Base-by-base conservation (phyloP, 805 yeast species). In the Isabelozyma gotoi region DNA sequence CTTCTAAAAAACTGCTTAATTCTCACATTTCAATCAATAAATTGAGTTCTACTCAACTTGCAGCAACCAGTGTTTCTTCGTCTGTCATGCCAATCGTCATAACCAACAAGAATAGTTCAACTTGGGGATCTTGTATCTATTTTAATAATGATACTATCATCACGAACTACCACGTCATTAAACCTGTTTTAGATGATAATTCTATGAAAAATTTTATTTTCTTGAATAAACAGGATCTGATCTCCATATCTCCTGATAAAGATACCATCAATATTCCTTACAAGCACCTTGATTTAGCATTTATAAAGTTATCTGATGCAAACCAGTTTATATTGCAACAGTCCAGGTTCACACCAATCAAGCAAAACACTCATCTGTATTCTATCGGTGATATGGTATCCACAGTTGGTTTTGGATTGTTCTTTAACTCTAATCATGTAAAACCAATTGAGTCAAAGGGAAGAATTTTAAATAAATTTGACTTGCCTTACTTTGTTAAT, bases 41-140 rank as follows among this genome's bases (percentile, higher is more conserved):
- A 20, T 7, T 24, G 12, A 34, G 12, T 17, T 11, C 14, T 16
- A 36, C 39, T 3, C 29, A 11, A n/a, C 8, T 19, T 14, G 11
- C 40, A 12, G 7, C 24, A n/a, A 12, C 16, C 24, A 15, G 5
- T 29, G 27, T 7, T 34, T 15, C 36, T 39, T 43, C 24, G 36
- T 38, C 33, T 12, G 55, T 60, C 5, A 43, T 59, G 2, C 64
- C 67, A 1, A 33, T 60, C 3, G 39, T 50, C 7, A 33, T 59
- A 7, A 18, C 40, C 3, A 41, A 35, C 17, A 19, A 35, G 16
- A 45, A 56, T 45, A 41, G 31, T 16, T 12, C 18, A 19, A 53
- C 50, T n/a, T 74, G 80, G 79, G 80, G 78, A 0, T 66, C 76
- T 5, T 68, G 76, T 15, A 60, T 73, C 1, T 46, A 63, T n/a